A percentile compares a stretch with the other conserved stretches of the same genome.
Conservation (phyloP, 768 basidiomycete genomes). For the Fibroporia radiculosa region DNA sequence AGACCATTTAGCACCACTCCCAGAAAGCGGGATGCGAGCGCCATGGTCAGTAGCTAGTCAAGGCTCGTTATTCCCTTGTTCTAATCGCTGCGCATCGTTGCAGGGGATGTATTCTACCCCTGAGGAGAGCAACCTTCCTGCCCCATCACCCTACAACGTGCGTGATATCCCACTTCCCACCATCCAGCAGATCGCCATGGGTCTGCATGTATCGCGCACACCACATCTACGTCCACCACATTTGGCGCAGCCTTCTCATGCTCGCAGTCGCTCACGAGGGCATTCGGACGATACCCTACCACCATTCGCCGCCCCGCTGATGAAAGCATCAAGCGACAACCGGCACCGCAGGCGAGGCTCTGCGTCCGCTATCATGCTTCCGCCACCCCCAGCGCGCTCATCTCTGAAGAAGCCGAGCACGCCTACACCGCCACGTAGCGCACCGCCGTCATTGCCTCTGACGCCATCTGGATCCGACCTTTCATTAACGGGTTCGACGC, state of each 20-base stretch:
- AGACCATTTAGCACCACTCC: constrained; percentile 13
- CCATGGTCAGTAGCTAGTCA: constrained; percentile 9
- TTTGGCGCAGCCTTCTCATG: background rate
- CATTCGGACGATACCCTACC: background rate
- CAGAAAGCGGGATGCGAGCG: constrained; percentile 12
- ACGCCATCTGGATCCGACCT: constrained; percentile 28
- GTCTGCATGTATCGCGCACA: constrained; percentile 68
- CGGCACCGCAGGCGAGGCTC: background rate
- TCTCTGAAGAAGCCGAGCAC: constrained; percentile 51
- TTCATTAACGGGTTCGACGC: constrained; percentile 36
- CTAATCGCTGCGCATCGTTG: constrained; percentile 7
- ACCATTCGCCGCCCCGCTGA: constrained; percentile 1
- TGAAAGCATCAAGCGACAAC: constrained; percentile 4
- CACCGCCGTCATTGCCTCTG: constrained; percentile 19
- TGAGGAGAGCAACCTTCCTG: constrained; percentile 17
- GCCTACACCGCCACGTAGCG: constrained; percentile 28
- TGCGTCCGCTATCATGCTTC: constrained; percentile 14
- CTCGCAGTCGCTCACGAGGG: constrained; percentile 1
- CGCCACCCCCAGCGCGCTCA: constrained; percentile 51
- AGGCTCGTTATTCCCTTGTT: too few species aligned
- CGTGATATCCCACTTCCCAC: constrained; percentile 40
- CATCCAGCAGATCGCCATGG: constrained; percentile 76
- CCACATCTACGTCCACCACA: constrained; percentile 51
- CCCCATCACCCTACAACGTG: constrained; percentile 24
- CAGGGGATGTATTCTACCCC: constrained; percentile 20